Conservation (phyloP, 345 rosid genomes). For the Acer negundo region DNA sequence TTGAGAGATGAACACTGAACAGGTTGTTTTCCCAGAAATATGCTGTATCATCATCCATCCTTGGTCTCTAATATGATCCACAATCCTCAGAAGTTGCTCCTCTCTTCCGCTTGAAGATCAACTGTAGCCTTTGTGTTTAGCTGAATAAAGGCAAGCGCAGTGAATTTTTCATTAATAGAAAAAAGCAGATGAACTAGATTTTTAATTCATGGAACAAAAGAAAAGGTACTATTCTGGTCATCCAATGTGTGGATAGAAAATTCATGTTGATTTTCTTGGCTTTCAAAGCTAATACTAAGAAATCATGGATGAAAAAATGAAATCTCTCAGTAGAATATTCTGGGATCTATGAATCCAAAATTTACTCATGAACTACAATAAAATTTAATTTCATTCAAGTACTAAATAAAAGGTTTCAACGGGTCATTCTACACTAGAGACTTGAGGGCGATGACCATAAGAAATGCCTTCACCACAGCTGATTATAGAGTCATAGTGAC, state of each 20-base stretch:
- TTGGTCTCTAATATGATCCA: not conserved
- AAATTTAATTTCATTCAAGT: no score
- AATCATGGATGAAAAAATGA: not conserved
- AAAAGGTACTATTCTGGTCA: not conserved
- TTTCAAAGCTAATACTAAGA: not conserved
- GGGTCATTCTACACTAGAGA: no score
- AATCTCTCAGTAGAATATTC: no score
- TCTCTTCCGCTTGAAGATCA: slow-evolving; percentile 6
- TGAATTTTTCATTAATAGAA: not conserved
- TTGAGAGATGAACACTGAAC: not conserved
- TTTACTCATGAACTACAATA: no score
- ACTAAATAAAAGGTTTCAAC: no score
- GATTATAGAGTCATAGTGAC: not conserved
- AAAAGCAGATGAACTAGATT: not conserved
- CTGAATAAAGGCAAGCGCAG: slow-evolving; percentile 1
- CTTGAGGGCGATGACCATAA: no score
- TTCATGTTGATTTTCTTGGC: not conserved
- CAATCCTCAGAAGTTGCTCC: not conserved
- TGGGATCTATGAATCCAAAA: no score
- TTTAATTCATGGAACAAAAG: not conserved
- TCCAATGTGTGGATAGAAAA: not conserved
- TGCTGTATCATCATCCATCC: not conserved
- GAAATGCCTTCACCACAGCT: not conserved
- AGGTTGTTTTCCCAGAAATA: not conserved
- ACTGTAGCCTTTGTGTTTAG: not conserved